A percentile compares a stretch with the other conserved stretches of the same genome.
Evolutionary conservation across 441 rosid genomes (phyloP).

Genomic region (Pelargonium citronellum): DNA sequence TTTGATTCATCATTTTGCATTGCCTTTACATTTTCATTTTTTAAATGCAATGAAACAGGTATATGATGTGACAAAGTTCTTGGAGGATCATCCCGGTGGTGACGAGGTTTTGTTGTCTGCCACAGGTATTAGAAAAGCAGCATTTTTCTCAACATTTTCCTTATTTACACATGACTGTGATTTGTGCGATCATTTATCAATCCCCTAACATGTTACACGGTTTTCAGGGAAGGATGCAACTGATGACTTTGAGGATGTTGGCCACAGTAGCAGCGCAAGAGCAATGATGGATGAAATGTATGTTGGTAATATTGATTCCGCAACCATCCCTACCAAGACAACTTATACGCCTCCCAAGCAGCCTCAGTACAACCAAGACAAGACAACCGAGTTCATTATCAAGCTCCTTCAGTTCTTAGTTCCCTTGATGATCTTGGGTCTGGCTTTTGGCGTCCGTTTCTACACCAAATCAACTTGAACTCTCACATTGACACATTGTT

Average conservation of each 20-base stretch:
- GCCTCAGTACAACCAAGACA: constrained; percentile 65
- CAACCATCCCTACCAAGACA: constrained; percentile 51
- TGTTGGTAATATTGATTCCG: constrained; percentile 59
- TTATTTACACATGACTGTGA: background rate
- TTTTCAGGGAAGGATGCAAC: constrained; percentile 81
- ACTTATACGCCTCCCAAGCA: constrained; percentile 55
- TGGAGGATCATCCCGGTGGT: constrained; percentile 98
- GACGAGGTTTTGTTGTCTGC: constrained; percentile 82
- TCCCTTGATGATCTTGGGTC: constrained; percentile 75
- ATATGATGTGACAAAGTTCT: constrained; percentile 80
- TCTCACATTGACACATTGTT: too few species aligned
- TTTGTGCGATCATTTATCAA: background rate
- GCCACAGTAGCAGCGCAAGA: constrained; percentile 73
- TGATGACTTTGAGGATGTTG: constrained; percentile 88
- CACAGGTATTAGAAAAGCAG: constrained; percentile 43
- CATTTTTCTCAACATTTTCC: background rate
- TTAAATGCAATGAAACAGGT: constrained; percentile 39
- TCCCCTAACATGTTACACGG: background rate
- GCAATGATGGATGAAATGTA: constrained; percentile 79
- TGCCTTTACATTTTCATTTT: too few species aligned
- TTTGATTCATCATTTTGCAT: constrained; percentile 6
- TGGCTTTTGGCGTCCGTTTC: constrained; percentile 72
- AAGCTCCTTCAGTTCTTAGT: constrained; percentile 80
- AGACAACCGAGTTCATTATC: constrained; percentile 58
- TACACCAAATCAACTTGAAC: constrained; percentile 52